These are phyloP conservation scores for Elaeis oleifera DNA, from an alignment of 202 grass and related monocot species.

Conservation along the genomic window DNA sequence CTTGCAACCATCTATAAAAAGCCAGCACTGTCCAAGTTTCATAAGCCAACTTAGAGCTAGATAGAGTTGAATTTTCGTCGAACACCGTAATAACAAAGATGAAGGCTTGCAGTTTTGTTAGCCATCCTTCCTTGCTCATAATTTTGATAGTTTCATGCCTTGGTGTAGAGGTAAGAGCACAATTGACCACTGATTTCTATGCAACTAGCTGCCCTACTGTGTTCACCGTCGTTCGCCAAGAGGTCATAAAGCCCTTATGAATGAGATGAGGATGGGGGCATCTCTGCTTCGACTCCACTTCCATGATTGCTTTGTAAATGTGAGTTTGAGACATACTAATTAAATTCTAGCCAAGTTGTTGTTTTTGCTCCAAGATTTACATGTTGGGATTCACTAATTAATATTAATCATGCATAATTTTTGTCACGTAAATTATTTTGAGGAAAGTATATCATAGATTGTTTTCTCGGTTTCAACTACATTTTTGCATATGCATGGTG, in stretches of 20 bases:
- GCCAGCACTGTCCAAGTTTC: no score
- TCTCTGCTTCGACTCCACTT: constrained; percentile 88
- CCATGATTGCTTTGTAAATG: constrained; percentile 97
- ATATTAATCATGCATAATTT: no score
- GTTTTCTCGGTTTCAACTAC: no score
- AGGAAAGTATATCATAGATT: no score
- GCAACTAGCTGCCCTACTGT: constrained; percentile 41
- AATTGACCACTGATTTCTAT: constrained; percentile 62
- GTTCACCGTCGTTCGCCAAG: constrained; percentile 33
- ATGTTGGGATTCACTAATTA: no score
- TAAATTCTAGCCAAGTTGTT: no score
- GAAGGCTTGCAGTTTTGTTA: background rate
- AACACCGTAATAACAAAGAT: background rate
- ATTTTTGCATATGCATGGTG: no score
- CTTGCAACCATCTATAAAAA: no score
- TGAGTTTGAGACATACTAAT: constrained; percentile 5
- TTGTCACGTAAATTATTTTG: no score
- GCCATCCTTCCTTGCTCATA: background rate
- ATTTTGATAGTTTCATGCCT: constrained; percentile 29
- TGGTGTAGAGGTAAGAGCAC: constrained; percentile 21
- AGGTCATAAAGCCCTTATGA: constrained; percentile 40
- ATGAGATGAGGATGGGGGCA: constrained; percentile 65
- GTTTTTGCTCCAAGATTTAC: no score
- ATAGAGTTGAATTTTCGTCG: no score
- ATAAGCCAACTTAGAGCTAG: no score